Evolutionary conservation across 2,329 filamentous ascomycete genomes (phyloP).

Genomic region (Tolypocladium inflatum): DNA sequence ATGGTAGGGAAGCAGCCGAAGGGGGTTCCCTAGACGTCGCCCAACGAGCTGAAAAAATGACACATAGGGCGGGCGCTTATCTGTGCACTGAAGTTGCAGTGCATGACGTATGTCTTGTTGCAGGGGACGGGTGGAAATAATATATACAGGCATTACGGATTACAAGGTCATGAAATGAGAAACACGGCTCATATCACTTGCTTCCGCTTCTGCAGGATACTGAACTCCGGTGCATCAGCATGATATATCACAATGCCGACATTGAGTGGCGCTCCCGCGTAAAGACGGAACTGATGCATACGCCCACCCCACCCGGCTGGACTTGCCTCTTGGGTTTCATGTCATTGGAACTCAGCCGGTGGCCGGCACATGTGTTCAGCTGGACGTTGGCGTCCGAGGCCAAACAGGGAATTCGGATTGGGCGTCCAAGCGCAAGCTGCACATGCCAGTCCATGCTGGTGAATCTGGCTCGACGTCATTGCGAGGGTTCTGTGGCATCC

Average conservation of each 20-base stretch:
- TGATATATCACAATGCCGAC: background rate
- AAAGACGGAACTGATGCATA: background rate
- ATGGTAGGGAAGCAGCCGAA: background rate
- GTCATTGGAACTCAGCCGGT: background rate
- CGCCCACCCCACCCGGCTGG: background rate
- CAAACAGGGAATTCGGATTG: no score
- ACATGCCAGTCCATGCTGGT: background rate
- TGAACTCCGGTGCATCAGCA: background rate
- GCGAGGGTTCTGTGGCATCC: background rate
- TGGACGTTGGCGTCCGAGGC: no score
- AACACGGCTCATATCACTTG: background rate
- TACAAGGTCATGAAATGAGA: no score
- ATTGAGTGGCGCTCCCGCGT: background rate
- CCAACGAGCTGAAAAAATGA: background rate
- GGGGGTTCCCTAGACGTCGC: background rate
- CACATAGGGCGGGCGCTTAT: background rate
- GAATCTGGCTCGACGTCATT: background rate
- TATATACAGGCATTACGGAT: no score
- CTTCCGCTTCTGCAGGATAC: background rate
- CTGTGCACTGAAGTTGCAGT: background rate
- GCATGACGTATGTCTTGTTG: background rate
- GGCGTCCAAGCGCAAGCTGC: background rate
- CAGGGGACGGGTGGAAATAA: background rate
- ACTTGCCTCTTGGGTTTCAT: background rate
- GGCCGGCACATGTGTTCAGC: no score